These are phyloP conservation scores for Croton setiger DNA, from an alignment of 441 rosid genomes.

Conservation along the genomic window DNA sequence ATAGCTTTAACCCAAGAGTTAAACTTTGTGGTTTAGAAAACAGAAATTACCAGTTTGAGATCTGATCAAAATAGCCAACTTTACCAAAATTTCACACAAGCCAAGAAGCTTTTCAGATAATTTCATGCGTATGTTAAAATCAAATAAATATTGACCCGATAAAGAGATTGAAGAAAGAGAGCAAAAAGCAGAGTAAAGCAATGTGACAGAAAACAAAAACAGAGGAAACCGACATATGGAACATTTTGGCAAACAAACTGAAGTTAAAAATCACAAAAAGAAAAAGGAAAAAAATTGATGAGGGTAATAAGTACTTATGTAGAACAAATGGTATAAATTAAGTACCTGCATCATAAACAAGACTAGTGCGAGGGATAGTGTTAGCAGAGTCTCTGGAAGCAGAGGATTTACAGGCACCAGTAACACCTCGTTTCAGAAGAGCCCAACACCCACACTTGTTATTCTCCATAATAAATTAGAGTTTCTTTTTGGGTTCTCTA, in stretches of 20 bases:
- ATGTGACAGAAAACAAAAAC: constrained; percentile 4
- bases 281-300: neutral
- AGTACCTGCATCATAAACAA: constrained; percentile 73
- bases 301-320: neutral
- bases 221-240: constrained; percentile 11
- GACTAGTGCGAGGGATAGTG: constrained; percentile 64
- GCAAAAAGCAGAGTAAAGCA: neutral
- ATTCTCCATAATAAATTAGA: constrained; percentile 28
- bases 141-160: neutral
- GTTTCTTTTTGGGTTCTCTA: constrained; percentile 10
- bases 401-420: constrained; percentile 52
- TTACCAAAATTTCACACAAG: neutral
- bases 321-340: neutral
- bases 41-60: constrained; percentile 24
- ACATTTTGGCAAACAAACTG: neutral
- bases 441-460: constrained; percentile 64
- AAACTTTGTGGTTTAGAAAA: neutral
- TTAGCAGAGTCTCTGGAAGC: constrained; percentile 51
- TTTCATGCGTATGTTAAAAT: neutral
- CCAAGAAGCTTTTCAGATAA: neutral
- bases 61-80: constrained; percentile 15
- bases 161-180: constrained; percentile 4
- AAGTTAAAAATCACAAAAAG: neutral
- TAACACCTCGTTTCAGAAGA: constrained; percentile 45
- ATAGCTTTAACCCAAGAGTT: neutral